These are phyloP conservation scores for Nosema muscidifuracis DNA, from an alignment of 371 early-diverging fungal species.

Conservation along the genomic window DNA sequence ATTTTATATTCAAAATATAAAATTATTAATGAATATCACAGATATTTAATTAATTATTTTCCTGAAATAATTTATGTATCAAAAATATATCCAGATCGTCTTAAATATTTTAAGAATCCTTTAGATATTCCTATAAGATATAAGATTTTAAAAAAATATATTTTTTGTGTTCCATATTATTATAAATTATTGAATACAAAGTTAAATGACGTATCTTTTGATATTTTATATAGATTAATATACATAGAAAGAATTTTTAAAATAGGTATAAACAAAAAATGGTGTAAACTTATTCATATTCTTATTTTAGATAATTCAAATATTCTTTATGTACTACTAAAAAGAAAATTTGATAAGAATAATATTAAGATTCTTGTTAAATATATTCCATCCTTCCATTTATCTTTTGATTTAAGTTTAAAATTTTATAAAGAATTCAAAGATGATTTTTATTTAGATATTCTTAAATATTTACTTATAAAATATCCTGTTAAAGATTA, in stretches of 20 bases:
- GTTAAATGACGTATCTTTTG: slow-evolving; percentile 1
- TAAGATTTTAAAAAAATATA: slow-evolving; percentile 15
- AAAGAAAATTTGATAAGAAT: slow-evolving; percentile 12
- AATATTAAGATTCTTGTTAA: slow-evolving; percentile 9
- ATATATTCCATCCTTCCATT: slow-evolving; percentile 22
- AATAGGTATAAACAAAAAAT: not conserved
- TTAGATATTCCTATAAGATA: slow-evolving; percentile 13
- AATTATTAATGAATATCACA: slow-evolving; percentile 19
- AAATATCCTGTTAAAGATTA: slow-evolving; percentile 19
- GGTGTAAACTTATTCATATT: slow-evolving; percentile 8
- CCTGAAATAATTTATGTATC: slow-evolving; percentile 27
- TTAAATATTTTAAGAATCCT: slow-evolving; percentile 20
- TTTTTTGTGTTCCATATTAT: slow-evolving; percentile 10
- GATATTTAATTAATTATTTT: slow-evolving; percentile 12
- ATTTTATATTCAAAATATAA: slow-evolving; percentile 15
- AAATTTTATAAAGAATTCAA: slow-evolving; percentile 1
- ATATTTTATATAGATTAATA: slow-evolving; percentile 18
- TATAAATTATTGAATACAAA: not conserved
- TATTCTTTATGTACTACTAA: slow-evolving; percentile 16
- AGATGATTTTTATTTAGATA: slow-evolving; percentile 12
- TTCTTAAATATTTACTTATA: slow-evolving; percentile 1
- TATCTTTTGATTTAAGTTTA: slow-evolving; percentile 15
- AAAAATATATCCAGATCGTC: not conserved
- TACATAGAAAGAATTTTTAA: slow-evolving; percentile 27
- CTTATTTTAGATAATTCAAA: slow-evolving; percentile 19